phyloP scores from a whole-genome alignment of 2,329 filamentous ascomycete genomes.

The Fusarium setosum region DNA sequence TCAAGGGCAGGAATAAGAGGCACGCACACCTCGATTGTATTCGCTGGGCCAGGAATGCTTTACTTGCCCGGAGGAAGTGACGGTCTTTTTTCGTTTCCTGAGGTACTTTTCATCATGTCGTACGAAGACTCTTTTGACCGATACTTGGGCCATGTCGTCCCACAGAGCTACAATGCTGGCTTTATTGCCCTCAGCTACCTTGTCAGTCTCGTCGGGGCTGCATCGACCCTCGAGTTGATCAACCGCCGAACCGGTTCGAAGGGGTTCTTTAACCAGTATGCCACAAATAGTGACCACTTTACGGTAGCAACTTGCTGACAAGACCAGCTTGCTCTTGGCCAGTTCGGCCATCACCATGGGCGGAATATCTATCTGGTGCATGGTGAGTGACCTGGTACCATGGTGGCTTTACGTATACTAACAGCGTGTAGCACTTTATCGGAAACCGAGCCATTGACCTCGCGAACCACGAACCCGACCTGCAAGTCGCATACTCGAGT shows the following conservation, averaged over 20 bases:
- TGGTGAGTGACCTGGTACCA: constrained; percentile 55
- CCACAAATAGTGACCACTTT: constrained; percentile 8
- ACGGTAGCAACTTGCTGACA: background rate
- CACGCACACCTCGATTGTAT: background rate
- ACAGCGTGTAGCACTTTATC: constrained; percentile 59
- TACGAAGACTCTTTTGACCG: constrained; percentile 46
- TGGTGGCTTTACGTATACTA: background rate
- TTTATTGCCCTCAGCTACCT: constrained; percentile 79
- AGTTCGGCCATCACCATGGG: constrained; percentile 77
- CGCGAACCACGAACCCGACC: constrained; percentile 66
- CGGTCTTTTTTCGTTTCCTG: background rate
- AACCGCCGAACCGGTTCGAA: constrained; percentile 77
- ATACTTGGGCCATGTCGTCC: constrained; percentile 58
- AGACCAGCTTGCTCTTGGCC: constrained; percentile 67
- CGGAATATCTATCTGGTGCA: constrained; percentile 78
- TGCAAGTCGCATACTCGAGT: constrained; percentile 80
- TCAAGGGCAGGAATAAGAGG: background rate
- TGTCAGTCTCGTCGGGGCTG: constrained; percentile 80
- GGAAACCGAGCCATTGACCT: constrained; percentile 84
- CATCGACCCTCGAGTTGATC: constrained; percentile 83
- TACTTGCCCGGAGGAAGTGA: background rate
- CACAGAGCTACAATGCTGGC: constrained; percentile 63
- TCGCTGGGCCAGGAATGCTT: background rate
- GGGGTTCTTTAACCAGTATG: constrained; percentile 76
- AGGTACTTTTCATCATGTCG: constrained; percentile 17